Base-by-base conservation (phyloP, 2,329 filamentous ascomycete genomes). In the Alternaria ethzedia region DNA sequence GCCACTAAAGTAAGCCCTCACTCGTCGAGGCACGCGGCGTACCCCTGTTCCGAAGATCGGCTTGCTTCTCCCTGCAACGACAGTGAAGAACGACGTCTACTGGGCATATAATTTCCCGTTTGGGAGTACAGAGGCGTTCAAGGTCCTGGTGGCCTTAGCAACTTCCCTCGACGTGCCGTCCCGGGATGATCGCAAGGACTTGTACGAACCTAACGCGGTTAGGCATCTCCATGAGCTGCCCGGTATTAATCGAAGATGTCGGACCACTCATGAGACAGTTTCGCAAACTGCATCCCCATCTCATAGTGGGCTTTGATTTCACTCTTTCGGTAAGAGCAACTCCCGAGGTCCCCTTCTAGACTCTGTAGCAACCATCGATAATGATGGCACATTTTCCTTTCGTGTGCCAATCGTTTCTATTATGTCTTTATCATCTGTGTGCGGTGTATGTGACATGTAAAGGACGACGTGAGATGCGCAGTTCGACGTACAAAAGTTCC, bases 341-440 rank as follows among this genome's bases (percentile, higher is more conserved):
- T 17, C 36, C n/a, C n/a, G n/a, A n/a, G n/a, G n/a, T n/a, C n/a
- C 36, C n/a, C 36, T 17, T 41, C 36, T 17, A 41, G 4, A 41
- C 36, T 41, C 36, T 17, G n/a, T 41, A 41, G 36, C 36, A 41
- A 41, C n/a, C 36, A 41, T 41, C 0, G n/a, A 41, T 41, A 41
- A 41, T 41, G 36, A 41, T 1, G 0, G 0, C 36, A 17, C 36
- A 0, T 41, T 17, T 41, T 25, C 2, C 23, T 47, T n/a, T 26
- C 45, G 8, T 15, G 21, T 25, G 15, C 15, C 15, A 25, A 25
- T 0, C 13, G 2, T 47, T 17, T 2, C 1, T 2, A 47, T n/a
- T 11, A 25, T 4, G 3, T n/a, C n/a, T n/a, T n/a, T n/a, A 5
- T 26, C 3, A 26, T 1, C 45, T 3, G 21, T 0, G 1, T 25